These are phyloP conservation scores for Fomitopsis pulvina DNA, from an alignment of 768 basidiomycete genomes.

Conservation along the genomic window DNA sequence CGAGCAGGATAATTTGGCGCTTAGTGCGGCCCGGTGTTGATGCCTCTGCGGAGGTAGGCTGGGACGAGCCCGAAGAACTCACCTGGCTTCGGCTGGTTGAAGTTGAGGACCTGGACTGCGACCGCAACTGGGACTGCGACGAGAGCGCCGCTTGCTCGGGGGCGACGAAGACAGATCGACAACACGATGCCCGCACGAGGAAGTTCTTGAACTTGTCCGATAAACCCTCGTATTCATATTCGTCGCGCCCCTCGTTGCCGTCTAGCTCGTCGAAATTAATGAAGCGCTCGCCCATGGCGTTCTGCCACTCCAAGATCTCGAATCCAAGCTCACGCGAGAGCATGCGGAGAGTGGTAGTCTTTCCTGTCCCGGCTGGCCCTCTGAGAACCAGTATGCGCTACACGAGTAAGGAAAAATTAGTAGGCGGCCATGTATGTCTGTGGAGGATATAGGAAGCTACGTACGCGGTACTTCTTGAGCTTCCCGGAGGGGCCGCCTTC, in stretches of 20 bases:
- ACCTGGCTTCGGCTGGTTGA: not conserved
- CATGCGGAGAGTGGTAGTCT: conserved; percentile 79
- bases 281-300: conserved; percentile 48
- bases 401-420: not conserved
- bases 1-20: conserved; percentile 69
- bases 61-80: conserved; percentile 6
- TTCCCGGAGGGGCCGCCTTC: conserved; percentile 59
- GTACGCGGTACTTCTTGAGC: conserved; percentile 67
- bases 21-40: conserved; percentile 1
- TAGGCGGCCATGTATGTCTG: not conserved
- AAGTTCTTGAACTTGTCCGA: conserved; percentile 73
- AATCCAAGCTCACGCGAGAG: conserved; percentile 69
- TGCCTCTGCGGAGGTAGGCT: not conserved
- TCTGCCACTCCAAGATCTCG: conserved; percentile 84
- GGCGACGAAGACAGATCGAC: conserved; percentile 43
- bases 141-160: not conserved
- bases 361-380: conserved; percentile 86
- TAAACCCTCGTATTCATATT: conserved; percentile 36
- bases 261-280: conserved; percentile 2
- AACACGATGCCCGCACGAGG: conserved; percentile 60
- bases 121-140: conserved; percentile 8
- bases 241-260: conserved; percentile 33
- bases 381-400: conserved; percentile 82
- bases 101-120: conserved; percentile 6
- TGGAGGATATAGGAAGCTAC: conserved; percentile 15